Evolutionary conservation across 2,329 filamentous ascomycete species (phyloP), one percentile per base, ranked within the genome.

Genomic region (Fusarium aywerte): DNA sequence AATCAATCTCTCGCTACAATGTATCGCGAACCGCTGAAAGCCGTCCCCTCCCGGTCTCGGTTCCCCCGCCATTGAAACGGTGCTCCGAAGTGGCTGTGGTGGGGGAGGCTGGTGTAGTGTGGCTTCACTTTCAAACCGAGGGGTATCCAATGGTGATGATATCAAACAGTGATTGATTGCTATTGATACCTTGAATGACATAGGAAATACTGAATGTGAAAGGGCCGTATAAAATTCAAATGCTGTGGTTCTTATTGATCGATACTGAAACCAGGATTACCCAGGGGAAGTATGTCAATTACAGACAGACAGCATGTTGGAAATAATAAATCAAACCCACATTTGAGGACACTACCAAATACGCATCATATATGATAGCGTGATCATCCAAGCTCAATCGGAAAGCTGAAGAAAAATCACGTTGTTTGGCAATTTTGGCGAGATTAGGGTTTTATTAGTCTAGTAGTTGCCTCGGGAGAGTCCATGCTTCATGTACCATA

Each of bases 11-110:
- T 51, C 15, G 58, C 62, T 49, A 62, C 69, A 51, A 21, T 49
- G 32, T 49, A 49, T 49, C 32, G 21, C 45, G 45, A 64, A 58
- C 60, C 71, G 71, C 59, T 60, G 65, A 58, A 73, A 73, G 66
- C 71, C 71, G 71, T 68, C 62, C 62, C 61, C 64, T 72, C 62
- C 71, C 65, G 70, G 57, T 62, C 54, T 71, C 70, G 70, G 69
- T 53, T 52, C 51, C 60, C 9, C 65, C 52, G 51, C 59, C 51
- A 63, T 63, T 9, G 27, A 63, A 20, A 36, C 57, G 53, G 57
- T 32, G 38, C 57, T 57, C 64, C 53, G 59, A 68, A 36, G 48
- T 62, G 68, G 62, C 53, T 53, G 57, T 63, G 61, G 70, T 68
- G 70, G 70, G 68, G 67, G 70, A 73, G 68, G 70, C 69, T 72